These are phyloP conservation scores for Penicillium canariense DNA, from an alignment of 495 filamentous ascomycete genomes.

Conservation along the genomic window DNA sequence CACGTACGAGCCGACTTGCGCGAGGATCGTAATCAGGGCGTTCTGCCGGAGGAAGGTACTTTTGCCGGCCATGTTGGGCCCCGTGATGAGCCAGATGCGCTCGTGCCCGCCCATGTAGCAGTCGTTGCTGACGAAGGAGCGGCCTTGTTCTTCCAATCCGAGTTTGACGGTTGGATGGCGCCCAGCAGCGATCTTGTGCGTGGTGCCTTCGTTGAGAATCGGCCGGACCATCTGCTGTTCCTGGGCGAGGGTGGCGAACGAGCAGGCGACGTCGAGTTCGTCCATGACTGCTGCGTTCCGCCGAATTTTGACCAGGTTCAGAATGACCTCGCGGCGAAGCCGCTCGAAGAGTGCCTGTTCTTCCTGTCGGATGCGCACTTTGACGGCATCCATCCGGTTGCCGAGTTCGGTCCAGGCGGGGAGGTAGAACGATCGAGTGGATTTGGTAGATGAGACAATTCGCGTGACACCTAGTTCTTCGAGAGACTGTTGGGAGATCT, in stretches of 20 bases:
- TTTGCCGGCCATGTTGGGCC: constrained; percentile 99
- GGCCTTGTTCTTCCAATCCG: constrained; percentile 74
- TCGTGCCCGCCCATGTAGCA: constrained; percentile 71
- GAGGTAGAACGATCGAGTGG: constrained; percentile 79
- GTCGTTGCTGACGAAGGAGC: constrained; percentile 83
- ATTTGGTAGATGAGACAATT: constrained; percentile 73
- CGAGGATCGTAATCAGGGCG: constrained; percentile 87
- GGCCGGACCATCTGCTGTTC: constrained; percentile 75
- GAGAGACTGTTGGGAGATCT: constrained; percentile 54
- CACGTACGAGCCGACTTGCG: constrained; percentile 88
- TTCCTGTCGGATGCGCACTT: constrained; percentile 72
- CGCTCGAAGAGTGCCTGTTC: constrained; percentile 70
- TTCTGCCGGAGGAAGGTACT: constrained; percentile 93
- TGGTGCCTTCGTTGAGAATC: constrained; percentile 54
- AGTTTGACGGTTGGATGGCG: constrained; percentile 87
- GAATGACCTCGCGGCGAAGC: constrained; percentile 71
- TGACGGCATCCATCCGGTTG: constrained; percentile 65
- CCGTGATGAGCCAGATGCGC: constrained; percentile 84
- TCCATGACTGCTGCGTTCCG: constrained; percentile 87
- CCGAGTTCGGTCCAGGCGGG: constrained; percentile 83
- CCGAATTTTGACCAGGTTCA: constrained; percentile 76
- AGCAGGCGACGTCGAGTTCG: constrained; percentile 84
- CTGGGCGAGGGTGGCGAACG: constrained; percentile 72
- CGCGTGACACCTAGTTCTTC: constrained; percentile 50
- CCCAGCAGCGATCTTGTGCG: constrained; percentile 73